Conservation (phyloP, 2,329 filamentous ascomycete genomes). For the Akanthomyces muscarius region DNA sequence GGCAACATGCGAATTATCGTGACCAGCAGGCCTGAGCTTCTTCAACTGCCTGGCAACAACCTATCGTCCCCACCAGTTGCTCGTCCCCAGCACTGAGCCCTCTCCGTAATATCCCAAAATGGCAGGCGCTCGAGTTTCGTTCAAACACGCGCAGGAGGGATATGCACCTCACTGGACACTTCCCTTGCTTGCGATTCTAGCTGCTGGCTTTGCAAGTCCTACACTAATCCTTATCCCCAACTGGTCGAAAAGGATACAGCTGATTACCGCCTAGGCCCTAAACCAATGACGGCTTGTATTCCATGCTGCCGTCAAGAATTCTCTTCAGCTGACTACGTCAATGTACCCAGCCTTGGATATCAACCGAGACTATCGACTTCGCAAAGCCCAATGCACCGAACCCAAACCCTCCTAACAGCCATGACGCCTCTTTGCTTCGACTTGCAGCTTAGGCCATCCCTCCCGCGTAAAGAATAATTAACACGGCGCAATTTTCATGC, state of each 20-base stretch:
- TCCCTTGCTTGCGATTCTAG: not conserved
- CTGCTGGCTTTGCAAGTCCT: not conserved
- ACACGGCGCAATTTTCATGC: not conserved
- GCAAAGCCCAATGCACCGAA: not conserved
- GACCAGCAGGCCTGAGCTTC: not conserved
- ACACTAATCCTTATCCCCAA: too few relatives aligned
- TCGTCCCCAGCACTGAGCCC: not conserved
- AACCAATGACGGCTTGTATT: not conserved
- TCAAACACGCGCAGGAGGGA: not conserved
- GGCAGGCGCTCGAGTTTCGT: not conserved
- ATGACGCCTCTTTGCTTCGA: not conserved
- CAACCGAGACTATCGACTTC: not conserved
- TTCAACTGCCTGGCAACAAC: not conserved
- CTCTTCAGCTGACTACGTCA: not conserved
- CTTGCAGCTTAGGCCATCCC: not conserved
- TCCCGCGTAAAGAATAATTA: not conserved
- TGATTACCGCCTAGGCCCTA: not conserved
- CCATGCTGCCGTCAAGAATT: not conserved
- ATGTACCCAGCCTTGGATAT: not conserved
- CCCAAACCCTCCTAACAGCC: not conserved
- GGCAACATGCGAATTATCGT: not conserved
- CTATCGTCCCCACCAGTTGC: not conserved
- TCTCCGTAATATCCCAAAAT: not conserved
- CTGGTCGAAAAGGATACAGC: not conserved
- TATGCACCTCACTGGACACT: not conserved